Evolutionary conservation across 768 basidiomycete species (phyloP).

Genomic region (Boletus sp.): DNA sequence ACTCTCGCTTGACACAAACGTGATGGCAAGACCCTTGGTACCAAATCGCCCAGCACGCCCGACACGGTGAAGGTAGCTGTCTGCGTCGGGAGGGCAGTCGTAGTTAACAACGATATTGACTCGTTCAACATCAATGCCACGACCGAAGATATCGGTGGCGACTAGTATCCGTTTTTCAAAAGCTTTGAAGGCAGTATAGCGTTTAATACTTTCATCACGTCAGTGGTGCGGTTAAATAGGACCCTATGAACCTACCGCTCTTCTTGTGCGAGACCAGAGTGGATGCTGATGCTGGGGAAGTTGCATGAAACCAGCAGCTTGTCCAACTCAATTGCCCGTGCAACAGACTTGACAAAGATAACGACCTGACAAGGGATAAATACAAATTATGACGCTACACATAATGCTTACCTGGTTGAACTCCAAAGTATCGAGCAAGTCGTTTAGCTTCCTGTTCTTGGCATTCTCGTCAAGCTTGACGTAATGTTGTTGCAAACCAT

Average conservation of each 20-base stretch:
- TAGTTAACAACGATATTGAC: slow-evolving; percentile 99
- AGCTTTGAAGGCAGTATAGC: slow-evolving; percentile 97
- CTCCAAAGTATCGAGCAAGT: slow-evolving; percentile 91
- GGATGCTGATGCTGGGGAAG: slow-evolving; percentile 97
- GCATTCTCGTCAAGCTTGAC: slow-evolving; percentile 93
- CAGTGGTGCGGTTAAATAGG: not conserved
- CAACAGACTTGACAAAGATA: slow-evolving; percentile 98
- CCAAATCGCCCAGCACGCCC: slow-evolving; percentile 99
- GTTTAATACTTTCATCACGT: slow-evolving; percentile 63
- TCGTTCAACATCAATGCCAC: slow-evolving; percentile 99
- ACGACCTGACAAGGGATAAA: slow-evolving; percentile 66
- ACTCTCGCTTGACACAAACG: slow-evolving; percentile 88
- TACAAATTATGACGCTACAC: not conserved
- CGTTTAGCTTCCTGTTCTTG: slow-evolving; percentile 97
- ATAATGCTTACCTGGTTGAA: slow-evolving; percentile 82
- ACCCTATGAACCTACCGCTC: slow-evolving; percentile 71
- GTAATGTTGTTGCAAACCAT: slow-evolving; percentile 98
- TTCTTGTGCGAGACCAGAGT: slow-evolving; percentile 91
- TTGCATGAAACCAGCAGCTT: slow-evolving; percentile 95
- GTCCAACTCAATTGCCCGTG: slow-evolving; percentile 94
- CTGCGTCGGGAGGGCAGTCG: slow-evolving; percentile 94
- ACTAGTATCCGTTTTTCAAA: slow-evolving; percentile 99
- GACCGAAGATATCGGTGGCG: slow-evolving; percentile 98
- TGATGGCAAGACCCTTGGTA: slow-evolving; percentile 98
- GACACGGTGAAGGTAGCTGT: slow-evolving; percentile 98